Conservation (phyloP, 2,329 filamentous ascomycete species). For the Lachnellula arida region DNA sequence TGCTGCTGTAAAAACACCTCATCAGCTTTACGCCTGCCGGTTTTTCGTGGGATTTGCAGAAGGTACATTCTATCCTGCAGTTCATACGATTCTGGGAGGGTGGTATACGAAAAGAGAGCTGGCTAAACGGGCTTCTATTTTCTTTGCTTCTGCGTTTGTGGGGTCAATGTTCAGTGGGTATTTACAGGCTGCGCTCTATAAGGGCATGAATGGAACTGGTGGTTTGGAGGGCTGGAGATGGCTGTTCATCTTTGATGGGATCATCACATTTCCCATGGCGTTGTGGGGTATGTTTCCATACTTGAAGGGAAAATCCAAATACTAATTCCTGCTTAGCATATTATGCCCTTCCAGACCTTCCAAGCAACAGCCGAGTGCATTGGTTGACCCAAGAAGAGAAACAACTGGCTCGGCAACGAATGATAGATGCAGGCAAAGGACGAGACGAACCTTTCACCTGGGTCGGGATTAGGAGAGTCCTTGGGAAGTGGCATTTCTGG, state of each 20-base stretch:
- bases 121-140: constrained; percentile 38
- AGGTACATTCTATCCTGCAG: constrained; percentile 33
- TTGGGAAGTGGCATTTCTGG: constrained; percentile 34
- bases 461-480: constrained; percentile 25
- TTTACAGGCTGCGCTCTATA: constrained; percentile 38
- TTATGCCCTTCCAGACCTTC: constrained; percentile 18
- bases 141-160: constrained; percentile 34
- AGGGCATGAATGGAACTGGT: constrained; percentile 34
- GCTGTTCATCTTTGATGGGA: constrained; percentile 37
- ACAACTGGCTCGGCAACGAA: constrained; percentile 11
- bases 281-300: constrained; percentile 20
- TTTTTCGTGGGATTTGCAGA: constrained; percentile 52
- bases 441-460: constrained; percentile 20
- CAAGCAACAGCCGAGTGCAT: constrained; percentile 17
- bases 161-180: constrained; percentile 41
- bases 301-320: not conserved
- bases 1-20: constrained; percentile 44
- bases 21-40: constrained; percentile 46
- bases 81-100: constrained; percentile 32
- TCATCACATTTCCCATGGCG: constrained; percentile 27
- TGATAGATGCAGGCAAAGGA: constrained; percentile 18
- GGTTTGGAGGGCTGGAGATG: constrained; percentile 40
- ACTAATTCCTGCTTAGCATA: constrained; percentile 5
- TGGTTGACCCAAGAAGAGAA: constrained; percentile 16
- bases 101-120: constrained; percentile 42